Conservation (phyloP, 352 stramenopile genomes). For the Albugo candida region DNA sequence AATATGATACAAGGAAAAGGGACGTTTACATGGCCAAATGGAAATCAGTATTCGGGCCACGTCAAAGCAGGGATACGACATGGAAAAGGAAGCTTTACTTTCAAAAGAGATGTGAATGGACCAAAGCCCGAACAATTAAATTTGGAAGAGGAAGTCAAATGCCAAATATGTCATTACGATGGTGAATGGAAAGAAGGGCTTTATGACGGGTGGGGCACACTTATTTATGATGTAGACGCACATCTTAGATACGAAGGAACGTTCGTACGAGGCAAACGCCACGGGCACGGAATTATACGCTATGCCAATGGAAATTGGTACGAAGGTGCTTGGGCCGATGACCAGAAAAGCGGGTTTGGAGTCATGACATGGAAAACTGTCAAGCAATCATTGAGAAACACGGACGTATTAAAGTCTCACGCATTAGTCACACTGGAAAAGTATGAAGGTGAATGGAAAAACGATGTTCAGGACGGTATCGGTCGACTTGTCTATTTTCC, state of each 20-base stretch:
- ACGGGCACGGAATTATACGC: constrained; percentile 40
- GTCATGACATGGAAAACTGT: constrained; percentile 51
- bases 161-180: constrained; percentile 23
- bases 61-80: constrained; percentile 48
- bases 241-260: constrained; percentile 38
- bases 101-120: not conserved
- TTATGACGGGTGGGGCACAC: constrained; percentile 38
- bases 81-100: constrained; percentile 42
- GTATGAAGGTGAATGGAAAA: constrained; percentile 60
- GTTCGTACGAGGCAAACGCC: constrained; percentile 24
- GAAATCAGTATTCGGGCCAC: constrained; percentile 56
- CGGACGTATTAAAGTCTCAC: constrained; percentile 33
- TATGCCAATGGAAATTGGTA: constrained; percentile 50
- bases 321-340: constrained; percentile 38
- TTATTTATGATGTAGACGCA: constrained; percentile 46
- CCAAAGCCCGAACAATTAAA: not conserved
- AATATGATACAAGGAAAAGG: constrained; percentile 52
- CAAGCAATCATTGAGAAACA: constrained; percentile 3
- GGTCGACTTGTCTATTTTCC: constrained; percentile 2
- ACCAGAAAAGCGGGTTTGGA: constrained; percentile 50
- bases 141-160: constrained; percentile 2
- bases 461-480: not conserved
- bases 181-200: constrained; percentile 55
- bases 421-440: constrained; percentile 51
- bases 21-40: constrained; percentile 61